Conservation (phyloP, 2,329 filamentous ascomycete genomes). For the Blastomyces silverae region DNA sequence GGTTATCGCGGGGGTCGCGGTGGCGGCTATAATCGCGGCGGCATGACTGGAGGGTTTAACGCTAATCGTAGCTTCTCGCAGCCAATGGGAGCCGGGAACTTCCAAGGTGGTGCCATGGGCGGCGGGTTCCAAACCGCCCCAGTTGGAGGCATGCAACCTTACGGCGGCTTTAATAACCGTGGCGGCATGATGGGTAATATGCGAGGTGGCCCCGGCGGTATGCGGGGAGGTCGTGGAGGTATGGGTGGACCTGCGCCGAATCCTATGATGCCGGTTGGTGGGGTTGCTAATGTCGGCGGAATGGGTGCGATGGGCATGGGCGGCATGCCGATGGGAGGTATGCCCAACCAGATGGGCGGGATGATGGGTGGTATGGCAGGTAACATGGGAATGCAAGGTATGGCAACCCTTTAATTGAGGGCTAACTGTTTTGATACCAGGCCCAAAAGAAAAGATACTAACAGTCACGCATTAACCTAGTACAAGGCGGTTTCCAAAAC, state of each 20-base stretch:
- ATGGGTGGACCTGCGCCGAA: slow-evolving; percentile 51
- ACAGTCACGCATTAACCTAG: slow-evolving; percentile 13
- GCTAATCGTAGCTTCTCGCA: slow-evolving; percentile 45
- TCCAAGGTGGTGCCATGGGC: slow-evolving; percentile 38
- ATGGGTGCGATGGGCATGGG: slow-evolving; percentile 52
- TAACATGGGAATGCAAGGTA: slow-evolving; percentile 47
- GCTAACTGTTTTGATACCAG: background rate
- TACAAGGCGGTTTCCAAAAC: slow-evolving; percentile 56
- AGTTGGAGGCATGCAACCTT: slow-evolving; percentile 49
- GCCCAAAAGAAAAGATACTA: background rate
- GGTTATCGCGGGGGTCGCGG: slow-evolving; percentile 50
- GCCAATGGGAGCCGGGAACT: slow-evolving; percentile 39
- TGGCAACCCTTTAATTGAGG: slow-evolving; percentile 17
- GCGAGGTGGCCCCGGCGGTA: slow-evolving; percentile 50
- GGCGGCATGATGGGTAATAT: slow-evolving; percentile 51
- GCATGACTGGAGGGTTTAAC: slow-evolving; percentile 47
- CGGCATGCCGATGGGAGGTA: slow-evolving; percentile 54
- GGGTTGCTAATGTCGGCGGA: slow-evolving; percentile 43
- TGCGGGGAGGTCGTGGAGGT: slow-evolving; percentile 53
- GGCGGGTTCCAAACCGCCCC: slow-evolving; percentile 41
- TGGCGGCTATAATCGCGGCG: slow-evolving; percentile 45
- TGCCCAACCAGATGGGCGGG: slow-evolving; percentile 15
- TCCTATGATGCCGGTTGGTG: slow-evolving; percentile 33
- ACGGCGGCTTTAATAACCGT: slow-evolving; percentile 45
- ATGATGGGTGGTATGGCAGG: slow-evolving; percentile 46